A percentile compares a stretch with the other conserved stretches of the same genome.
Evolutionary conservation across 2,329 filamentous ascomycete genomes (phyloP).

Genomic region (Zalaria obscura): DNA sequence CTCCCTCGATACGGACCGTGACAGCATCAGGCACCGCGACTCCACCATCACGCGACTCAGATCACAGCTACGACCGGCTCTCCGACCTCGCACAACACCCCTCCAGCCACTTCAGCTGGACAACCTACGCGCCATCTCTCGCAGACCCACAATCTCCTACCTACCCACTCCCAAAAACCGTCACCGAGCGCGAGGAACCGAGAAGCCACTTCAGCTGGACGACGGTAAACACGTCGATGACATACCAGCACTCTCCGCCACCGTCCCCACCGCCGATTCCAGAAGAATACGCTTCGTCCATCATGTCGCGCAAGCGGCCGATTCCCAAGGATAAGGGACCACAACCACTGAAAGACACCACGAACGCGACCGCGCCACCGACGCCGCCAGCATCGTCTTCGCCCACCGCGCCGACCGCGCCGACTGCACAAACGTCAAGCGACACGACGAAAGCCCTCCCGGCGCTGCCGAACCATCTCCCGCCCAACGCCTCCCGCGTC

Average conservation of each 20-base stretch:
- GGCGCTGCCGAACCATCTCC: slow-evolving; percentile 1
- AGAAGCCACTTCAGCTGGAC: slow-evolving; percentile 28
- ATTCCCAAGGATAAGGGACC: background rate
- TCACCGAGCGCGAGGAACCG: slow-evolving; percentile 10
- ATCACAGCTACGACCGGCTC: slow-evolving; percentile 3
- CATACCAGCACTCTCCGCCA: slow-evolving; percentile 17
- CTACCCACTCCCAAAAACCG: slow-evolving; percentile 11
- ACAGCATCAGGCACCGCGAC: slow-evolving; percentile 2
- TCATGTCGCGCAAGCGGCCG: too few species aligned
- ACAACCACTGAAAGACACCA: slow-evolving; percentile 8
- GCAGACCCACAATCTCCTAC: slow-evolving; percentile 4
- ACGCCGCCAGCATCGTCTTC: slow-evolving; percentile 18
- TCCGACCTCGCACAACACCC: background rate
- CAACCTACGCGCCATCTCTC: slow-evolving; percentile 14
- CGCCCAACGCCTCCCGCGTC: slow-evolving; percentile 33
- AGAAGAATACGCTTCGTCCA: too few species aligned
- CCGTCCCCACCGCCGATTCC: slow-evolving; percentile 1
- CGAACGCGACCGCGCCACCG: slow-evolving; percentile 7
- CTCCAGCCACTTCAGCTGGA: slow-evolving; percentile 20
- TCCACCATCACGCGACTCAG: slow-evolving; percentile 1
- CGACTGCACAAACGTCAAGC: slow-evolving; percentile 16
- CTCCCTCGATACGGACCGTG: slow-evolving; percentile 1
- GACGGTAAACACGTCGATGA: slow-evolving; percentile 22
- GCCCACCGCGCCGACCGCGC: background rate
- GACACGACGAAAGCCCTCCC: slow-evolving; percentile 3